A percentile compares a stretch with the other conserved stretches of the same genome.
phyloP scores from a whole-genome alignment of 352 stramenopile genomes.

The Phytopythium ostracodes region DNA sequence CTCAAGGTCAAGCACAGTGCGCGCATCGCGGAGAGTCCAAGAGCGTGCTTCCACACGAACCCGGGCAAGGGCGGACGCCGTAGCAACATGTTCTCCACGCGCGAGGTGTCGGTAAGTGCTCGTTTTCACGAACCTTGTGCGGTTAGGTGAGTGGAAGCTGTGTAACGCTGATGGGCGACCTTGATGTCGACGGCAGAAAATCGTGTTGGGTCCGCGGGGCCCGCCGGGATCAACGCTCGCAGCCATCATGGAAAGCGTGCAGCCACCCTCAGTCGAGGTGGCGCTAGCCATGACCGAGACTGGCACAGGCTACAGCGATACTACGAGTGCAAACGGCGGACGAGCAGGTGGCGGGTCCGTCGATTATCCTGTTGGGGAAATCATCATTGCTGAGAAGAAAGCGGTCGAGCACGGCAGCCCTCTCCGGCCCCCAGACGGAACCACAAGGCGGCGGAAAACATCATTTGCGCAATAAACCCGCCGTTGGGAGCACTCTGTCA shows the following conservation, averaged over 20 bases:
- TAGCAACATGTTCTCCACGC: constrained; percentile 53
- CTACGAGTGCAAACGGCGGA: too few species aligned
- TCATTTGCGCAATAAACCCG: not conserved
- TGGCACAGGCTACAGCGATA: not conserved
- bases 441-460: not conserved
- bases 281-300: constrained; percentile 43
- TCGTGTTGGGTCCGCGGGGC: constrained; percentile 48
- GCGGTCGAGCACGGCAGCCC: not conserved
- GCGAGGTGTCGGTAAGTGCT: constrained; percentile 31
- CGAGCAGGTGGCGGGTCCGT: not conserved
- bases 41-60: constrained; percentile 19
- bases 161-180: not conserved
- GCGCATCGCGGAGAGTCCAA: constrained; percentile 17
- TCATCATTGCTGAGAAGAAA: constrained; percentile 1
- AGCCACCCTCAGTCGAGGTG: constrained; percentile 45
- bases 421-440: not conserved
- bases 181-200: constrained; percentile 21
- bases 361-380: not conserved
- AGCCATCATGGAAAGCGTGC: constrained; percentile 42
- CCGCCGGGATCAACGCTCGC: constrained; percentile 39
- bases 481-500: not conserved
- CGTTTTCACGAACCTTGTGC: not conserved
- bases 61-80: constrained; percentile 21
- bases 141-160: too few species aligned
- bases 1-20: constrained; percentile 50